phyloP scores from a whole-genome alignment of 495 filamentous ascomycete species.

The Astrocystis sublimbata region DNA sequence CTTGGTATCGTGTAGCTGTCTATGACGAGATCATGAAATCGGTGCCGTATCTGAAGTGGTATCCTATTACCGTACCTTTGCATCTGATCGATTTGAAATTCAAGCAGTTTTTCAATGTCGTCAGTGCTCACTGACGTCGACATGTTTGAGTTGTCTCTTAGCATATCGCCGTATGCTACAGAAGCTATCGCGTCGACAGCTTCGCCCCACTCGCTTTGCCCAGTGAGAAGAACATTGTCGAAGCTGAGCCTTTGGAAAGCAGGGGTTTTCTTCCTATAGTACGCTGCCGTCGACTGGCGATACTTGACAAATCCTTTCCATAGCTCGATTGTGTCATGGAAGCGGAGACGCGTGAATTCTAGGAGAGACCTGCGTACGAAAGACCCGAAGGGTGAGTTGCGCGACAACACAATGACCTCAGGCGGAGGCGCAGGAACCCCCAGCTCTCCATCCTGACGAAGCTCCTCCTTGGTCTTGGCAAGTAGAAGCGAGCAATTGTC shows the following conservation, averaged over 20 bases:
- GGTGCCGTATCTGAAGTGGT: conserved; percentile 62
- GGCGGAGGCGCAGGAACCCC: conserved; percentile 28
- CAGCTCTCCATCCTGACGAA: conserved; percentile 48
- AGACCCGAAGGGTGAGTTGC: conserved; percentile 78
- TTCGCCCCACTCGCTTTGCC: conserved; percentile 48
- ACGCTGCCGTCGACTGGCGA: conserved; percentile 67
- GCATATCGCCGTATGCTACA: conserved; percentile 62
- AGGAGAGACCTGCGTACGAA: conserved; percentile 76
- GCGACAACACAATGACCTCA: conserved; percentile 53
- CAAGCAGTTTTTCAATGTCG: conserved; percentile 79
- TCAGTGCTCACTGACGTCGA: conserved; percentile 64
- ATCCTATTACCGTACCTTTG: conserved; percentile 72
- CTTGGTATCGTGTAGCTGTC: conserved; percentile 68
- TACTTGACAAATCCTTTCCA: conserved; percentile 82
- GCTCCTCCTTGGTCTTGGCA: conserved; percentile 61
- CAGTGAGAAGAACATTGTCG: conserved; percentile 62
- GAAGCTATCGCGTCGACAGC: conserved; percentile 53
- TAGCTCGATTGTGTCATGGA: conserved; percentile 70
- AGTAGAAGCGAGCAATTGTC: conserved; percentile 57
- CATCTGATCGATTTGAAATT: conserved; percentile 84
- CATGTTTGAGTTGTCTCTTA: conserved; percentile 48
- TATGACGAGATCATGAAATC: conserved; percentile 66
- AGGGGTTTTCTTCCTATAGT: conserved; percentile 71
- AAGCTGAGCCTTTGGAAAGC: conserved; percentile 61
- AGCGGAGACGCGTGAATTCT: conserved; percentile 79